Base-by-base conservation (phyloP, 2,329 filamentous ascomycete species). In the Beauveria asiatica region DNA sequence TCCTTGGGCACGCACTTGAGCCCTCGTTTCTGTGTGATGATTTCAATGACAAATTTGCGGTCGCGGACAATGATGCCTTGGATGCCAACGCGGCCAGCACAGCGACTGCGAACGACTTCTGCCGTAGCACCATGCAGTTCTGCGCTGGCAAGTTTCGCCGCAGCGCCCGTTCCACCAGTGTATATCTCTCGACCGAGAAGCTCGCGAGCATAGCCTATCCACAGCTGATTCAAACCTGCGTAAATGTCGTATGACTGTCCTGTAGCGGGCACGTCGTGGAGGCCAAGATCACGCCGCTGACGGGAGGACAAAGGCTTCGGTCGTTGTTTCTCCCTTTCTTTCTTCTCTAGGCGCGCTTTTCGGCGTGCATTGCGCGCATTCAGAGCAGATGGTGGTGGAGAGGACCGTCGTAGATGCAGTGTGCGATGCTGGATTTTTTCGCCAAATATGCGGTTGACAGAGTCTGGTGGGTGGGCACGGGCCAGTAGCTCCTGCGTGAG, bases 81-180 rank as follows among this genome's bases (percentile, higher is more conserved):
- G 58, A 93, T 74, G 0, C 94, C 93, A 0, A 99, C 92, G 17
- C 93, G 80, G 58, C 89, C 86, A 17, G 88, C 83, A 71, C 92
- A 97, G 33, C 83, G 76, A 72, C 92, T 94, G 66, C 92, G 77
- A 59, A 93, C 88, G 23, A 97, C 90, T 74, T 92, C 85, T 21
- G 97, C 72, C 66, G 85, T 78, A 17, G 93, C 92, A 1, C 94
- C 94, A 71, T 97, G 92, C 68, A 92, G 93, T 74, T 99, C 94
- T 1, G 92, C 93, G 61, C 87, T 90, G 49, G 84, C 86, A 39
- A 99, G 76, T 72, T 94, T 89, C 5, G 88, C 88, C 5, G 87
- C 89, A 2, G 86, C 81, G 6, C 74, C 66, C 3, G 83, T 76
- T 0, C 83, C 83, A 19, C 87, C 79, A 0, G 77, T 76, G 63